Conservation (phyloP, 2,329 filamentous ascomycete species). For the Pseudogymnoascus sp. region DNA sequence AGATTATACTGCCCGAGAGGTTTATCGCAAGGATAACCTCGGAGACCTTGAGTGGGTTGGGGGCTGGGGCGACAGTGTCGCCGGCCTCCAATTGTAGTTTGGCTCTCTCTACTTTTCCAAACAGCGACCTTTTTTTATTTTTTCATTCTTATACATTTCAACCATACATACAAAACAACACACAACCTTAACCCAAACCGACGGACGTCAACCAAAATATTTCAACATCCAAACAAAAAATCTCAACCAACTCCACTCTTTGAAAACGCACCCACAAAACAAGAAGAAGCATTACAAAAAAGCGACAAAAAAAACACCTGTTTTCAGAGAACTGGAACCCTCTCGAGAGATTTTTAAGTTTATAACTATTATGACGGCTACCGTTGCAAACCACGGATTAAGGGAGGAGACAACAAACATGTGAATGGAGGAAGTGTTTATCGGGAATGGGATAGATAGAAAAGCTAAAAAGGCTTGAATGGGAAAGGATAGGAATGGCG, state of each 20-base stretch:
- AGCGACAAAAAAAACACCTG: constrained; percentile 3
- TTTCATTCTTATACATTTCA: constrained; percentile 18
- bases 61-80: constrained; percentile 62
- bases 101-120: constrained; percentile 31
- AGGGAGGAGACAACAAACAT: neutral
- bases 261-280: neutral
- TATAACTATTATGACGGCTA: neutral
- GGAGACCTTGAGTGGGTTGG: constrained; percentile 91
- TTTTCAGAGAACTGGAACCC: neutral
- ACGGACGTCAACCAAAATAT: neutral
- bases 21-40: constrained; percentile 56
- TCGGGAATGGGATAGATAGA: neutral
- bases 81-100: constrained; percentile 54
- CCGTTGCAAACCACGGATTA: neutral
- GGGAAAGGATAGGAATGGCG: neutral
- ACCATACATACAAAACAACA: neutral
- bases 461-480: neutral
- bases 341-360: neutral
- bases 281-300: neutral
- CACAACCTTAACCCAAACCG: neutral
- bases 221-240: neutral
- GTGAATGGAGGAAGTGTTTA: neutral
- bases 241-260: neutral
- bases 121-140: constrained; percentile 19
- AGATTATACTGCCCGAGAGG: constrained; percentile 35